Conservation (phyloP, 1,284 basidiomycete genomes). For the Microbotryum scabiosae region DNA sequence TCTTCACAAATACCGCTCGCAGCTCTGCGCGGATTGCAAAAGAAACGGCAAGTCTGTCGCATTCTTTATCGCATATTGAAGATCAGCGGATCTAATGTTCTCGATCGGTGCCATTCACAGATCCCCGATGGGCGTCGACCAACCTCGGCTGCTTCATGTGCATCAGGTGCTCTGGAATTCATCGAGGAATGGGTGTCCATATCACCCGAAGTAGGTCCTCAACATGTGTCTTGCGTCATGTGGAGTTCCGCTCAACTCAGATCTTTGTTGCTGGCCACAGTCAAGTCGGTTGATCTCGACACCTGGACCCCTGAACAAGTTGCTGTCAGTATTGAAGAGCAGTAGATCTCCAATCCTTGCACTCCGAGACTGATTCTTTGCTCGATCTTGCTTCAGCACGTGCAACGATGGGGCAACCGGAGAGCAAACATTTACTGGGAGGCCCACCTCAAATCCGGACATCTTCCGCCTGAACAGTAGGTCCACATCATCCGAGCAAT, state of each 20-base stretch:
- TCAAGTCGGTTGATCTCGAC: slow-evolving; percentile 96
- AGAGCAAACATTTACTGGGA: slow-evolving; percentile 96
- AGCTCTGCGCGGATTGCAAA: slow-evolving; percentile 69
- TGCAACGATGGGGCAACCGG: slow-evolving; percentile 90
- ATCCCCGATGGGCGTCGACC: slow-evolving; percentile 97
- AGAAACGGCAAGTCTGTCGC: slow-evolving; percentile 59
- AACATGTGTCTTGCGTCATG: slow-evolving; percentile 23
- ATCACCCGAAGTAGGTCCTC: slow-evolving; percentile 58
- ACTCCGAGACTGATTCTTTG: neutral
- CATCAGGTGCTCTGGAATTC: slow-evolving; percentile 96
- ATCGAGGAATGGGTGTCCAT: slow-evolving; percentile 96
- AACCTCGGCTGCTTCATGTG: slow-evolving; percentile 69
- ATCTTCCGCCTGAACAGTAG: slow-evolving; percentile 89
- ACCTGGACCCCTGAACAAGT: slow-evolving; percentile 98
- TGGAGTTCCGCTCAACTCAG: neutral
- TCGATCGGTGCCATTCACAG: slow-evolving; percentile 43
- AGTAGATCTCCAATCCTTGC: neutral
- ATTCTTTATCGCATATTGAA: neutral
- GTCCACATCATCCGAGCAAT: slow-evolving; percentile 38
- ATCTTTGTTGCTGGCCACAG: slow-evolving; percentile 38
- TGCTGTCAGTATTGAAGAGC: slow-evolving; percentile 53
- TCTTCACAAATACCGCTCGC: neutral
- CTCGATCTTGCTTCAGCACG: slow-evolving; percentile 48
- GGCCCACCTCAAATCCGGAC: slow-evolving; percentile 84
- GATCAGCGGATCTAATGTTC: slow-evolving; percentile 6